phyloP scores from a whole-genome alignment of 257 asterid genomes.

The Petrea volubilis region DNA sequence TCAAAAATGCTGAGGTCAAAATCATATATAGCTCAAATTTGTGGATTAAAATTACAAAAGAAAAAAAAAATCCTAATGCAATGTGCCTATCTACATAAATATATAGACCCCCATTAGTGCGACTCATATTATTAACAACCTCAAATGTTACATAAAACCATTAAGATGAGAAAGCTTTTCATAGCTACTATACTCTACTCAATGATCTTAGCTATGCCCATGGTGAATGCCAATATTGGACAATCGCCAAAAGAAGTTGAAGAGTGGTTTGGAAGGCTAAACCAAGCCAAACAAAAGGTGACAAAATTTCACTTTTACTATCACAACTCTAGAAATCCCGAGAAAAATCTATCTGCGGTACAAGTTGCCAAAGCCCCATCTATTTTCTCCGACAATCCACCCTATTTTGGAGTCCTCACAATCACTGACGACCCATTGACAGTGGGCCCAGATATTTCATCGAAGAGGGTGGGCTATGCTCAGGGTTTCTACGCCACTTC shows the following conservation, averaged over 20 bases:
- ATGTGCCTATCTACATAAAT: background rate
- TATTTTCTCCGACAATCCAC: constrained; percentile 20
- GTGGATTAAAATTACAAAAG: no score
- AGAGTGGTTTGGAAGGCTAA: constrained; percentile 30
- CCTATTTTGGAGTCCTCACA: constrained; percentile 28
- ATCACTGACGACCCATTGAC: constrained; percentile 40
- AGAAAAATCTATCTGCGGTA: constrained; percentile 30
- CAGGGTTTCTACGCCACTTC: constrained; percentile 40
- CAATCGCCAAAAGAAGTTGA: constrained; percentile 37
- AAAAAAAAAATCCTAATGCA: background rate
- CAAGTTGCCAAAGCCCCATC: constrained; percentile 32
- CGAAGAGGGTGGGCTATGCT: constrained; percentile 36
- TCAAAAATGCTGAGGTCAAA: no score
- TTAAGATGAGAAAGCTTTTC: constrained; percentile 11
- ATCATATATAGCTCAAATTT: no score
- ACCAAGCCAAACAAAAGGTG: constrained; percentile 22
- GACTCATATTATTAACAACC: background rate
- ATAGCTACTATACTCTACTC: background rate
- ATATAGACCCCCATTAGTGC: background rate
- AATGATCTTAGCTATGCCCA: background rate
- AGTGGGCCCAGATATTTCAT: constrained; percentile 23
- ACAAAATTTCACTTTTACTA: constrained; percentile 47
- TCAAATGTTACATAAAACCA: background rate
- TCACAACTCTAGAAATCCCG: constrained; percentile 33
- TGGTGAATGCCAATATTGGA: background rate